Conservation (phyloP, 2,329 filamentous ascomycete species). For the Cryphonectria radicalis region DNA sequence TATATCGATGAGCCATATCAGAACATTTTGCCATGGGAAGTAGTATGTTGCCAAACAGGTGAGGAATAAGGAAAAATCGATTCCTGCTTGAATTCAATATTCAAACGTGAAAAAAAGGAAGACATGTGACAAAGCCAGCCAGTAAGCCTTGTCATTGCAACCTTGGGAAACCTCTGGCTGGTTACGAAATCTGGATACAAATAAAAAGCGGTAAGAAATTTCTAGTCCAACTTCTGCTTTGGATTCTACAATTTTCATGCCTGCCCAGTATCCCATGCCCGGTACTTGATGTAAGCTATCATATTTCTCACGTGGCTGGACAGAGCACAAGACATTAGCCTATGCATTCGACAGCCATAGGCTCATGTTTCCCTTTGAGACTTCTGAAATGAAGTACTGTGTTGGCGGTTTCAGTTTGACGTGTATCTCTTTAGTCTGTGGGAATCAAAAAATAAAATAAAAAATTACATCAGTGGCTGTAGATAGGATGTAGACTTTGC, state of each 20-base stretch:
- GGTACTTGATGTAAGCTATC: not conserved
- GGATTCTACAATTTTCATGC: not conserved
- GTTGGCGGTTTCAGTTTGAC: not conserved
- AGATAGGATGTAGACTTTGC: not conserved
- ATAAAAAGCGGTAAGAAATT: not conserved
- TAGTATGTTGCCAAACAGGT: not conserved
- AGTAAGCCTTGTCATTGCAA: not conserved
- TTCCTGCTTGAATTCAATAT: not conserved
- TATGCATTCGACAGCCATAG: not conserved
- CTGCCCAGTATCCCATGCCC: too few relatives aligned
- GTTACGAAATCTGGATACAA: not conserved
- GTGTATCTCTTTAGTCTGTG: not conserved
- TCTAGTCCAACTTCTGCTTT: not conserved
- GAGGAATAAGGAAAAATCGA: not conserved
- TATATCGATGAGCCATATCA: not conserved
- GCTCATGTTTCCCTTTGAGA: not conserved
- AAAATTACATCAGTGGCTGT: not conserved
- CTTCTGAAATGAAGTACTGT: not conserved
- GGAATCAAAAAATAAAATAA: not conserved
- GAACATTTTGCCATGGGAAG: not conserved
- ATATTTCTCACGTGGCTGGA: not conserved
- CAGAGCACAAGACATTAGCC: not conserved
- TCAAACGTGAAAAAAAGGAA: not conserved
- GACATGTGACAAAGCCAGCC: not conserved
- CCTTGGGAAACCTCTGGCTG: too few relatives aligned